Base-by-base conservation (phyloP, 352 stramenopile genomes). In the Pythium vanterpoolii region DNA sequence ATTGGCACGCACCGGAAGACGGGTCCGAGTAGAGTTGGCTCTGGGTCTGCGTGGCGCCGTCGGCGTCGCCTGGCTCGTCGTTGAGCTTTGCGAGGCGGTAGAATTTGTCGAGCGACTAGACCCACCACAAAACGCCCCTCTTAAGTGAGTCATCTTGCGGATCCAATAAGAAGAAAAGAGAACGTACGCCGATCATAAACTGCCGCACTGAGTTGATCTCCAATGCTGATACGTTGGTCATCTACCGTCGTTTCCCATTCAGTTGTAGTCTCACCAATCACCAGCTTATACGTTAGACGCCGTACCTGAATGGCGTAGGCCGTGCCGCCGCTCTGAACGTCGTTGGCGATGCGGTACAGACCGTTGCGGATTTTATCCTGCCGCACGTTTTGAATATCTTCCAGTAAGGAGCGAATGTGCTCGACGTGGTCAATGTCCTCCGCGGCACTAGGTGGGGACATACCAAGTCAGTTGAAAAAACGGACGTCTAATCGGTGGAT, bases 351-450 rank as follows among this genome's bases (percentile, higher is more conserved):
- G 38, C 83, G 77, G 60, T 83, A 82, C 23, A 96, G 65, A 92
- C 86, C 86, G 36, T 89, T 88, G 56, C 87, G 85, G 64, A 96
- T 95, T 61, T 96, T 95, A 60, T 95, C 82, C 56, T 96, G 85
- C 0, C 87, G 81, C n/a, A 95, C 70, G 50, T 96, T 93, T 50
- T 95, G 83, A 26, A 96, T 77, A 64, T 96, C 87, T 71, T 96
- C 86, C 6, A 95, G 61, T 21, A 95, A 61, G 16, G 79, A 91
- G 1, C 86, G 84, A 23, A 96, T 67, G 46, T 93, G 74, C 58
- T 95, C 84, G 21, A 90, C 69, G 44, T 93, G 81, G 44, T 94
- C 81, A 46, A 96, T 76, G 59, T 96, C 86, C 46, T 95, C 86
- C 0, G 79, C 68, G 38, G 81, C 87, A 68, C 84, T 94, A 36